Conservation (phyloP, 176 grass and related monocot species). For the Zea luxurians region DNA sequence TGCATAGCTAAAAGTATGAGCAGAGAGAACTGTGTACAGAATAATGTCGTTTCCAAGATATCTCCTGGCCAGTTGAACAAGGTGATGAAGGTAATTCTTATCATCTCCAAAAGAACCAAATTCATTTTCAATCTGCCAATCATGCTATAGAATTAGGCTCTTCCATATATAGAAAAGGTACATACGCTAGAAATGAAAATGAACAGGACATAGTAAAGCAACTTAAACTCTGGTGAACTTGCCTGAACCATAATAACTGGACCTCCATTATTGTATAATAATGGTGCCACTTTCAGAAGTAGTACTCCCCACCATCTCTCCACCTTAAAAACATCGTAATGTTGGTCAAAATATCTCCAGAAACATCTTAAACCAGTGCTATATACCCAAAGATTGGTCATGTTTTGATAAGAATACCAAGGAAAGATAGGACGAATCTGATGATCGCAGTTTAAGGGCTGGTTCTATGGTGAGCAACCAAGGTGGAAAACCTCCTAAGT, state of each 20-base stretch:
- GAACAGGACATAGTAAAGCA: constrained; percentile 9
- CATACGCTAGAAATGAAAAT: constrained; percentile 22
- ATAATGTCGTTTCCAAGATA: constrained; percentile 73
- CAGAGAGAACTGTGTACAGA: constrained; percentile 53
- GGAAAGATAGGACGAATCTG: constrained; percentile 73
- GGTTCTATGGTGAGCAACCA: constrained; percentile 91
- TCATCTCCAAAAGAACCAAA: constrained; percentile 94
- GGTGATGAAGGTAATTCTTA: constrained; percentile 78
- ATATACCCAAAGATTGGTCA: constrained; percentile 3
- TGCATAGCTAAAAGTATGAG: constrained; percentile 31
- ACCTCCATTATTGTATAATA: constrained; percentile 85
- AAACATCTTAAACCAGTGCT: constrained; percentile 22
- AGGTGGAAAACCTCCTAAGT: constrained; percentile 90
- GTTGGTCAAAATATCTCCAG: constrained; percentile 37
- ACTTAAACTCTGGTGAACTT: constrained; percentile 40
- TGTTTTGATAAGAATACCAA: constrained; percentile 56
- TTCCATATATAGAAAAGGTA: constrained; percentile 28
- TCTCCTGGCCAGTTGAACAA: constrained; percentile 71
- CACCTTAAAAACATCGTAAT: constrained; percentile 56
- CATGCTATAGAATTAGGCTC: constrained; percentile 28
- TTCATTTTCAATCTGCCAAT: constrained; percentile 92
- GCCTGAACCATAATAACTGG: constrained; percentile 94
- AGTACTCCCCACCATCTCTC: constrained; percentile 87
- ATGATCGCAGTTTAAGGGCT: constrained; percentile 76
- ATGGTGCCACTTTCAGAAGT: constrained; percentile 67